These are phyloP conservation scores for Vachellia collinsii DNA, from an alignment of 306 rosid species.

Conservation along the genomic window DNA sequence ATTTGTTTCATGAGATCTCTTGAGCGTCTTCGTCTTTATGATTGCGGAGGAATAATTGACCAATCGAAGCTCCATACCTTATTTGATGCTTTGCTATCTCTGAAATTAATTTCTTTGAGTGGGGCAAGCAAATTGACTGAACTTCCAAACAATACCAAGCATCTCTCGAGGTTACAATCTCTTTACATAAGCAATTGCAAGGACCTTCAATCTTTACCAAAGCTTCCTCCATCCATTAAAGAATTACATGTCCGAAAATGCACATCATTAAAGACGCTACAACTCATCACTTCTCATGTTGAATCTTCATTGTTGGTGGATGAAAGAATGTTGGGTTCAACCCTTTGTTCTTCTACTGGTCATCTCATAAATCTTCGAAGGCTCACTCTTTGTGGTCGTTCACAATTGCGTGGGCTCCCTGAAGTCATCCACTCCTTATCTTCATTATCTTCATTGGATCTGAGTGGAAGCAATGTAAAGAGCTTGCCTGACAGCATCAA, in stretches of 20 bases:
- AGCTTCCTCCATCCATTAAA: background rate
- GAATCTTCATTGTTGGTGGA: background rate
- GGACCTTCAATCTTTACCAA: background rate
- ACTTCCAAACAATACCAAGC: background rate
- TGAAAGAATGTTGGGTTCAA: background rate
- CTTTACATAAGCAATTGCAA: background rate
- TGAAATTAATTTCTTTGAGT: fast-evolving
- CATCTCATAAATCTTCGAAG: too few species aligned
- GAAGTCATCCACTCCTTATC: too few species aligned
- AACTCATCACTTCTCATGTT: background rate
- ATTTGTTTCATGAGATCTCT: too few species aligned
- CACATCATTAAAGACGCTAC: background rate
- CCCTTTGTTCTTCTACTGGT: too few species aligned
- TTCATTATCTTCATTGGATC: too few species aligned
- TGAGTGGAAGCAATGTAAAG: too few species aligned
- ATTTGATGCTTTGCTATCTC: background rate
- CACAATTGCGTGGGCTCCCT: too few species aligned
- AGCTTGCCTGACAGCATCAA: background rate
- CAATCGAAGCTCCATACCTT: background rate
- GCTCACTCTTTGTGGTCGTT: too few species aligned
- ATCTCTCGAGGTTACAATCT: background rate
- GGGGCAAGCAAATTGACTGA: background rate
- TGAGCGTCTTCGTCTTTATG: too few species aligned
- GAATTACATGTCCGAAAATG: background rate
- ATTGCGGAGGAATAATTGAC: background rate